These are phyloP conservation scores for Rhodamnia argentea DNA, from an alignment of 345 rosid genomes.

Conservation along the genomic window DNA sequence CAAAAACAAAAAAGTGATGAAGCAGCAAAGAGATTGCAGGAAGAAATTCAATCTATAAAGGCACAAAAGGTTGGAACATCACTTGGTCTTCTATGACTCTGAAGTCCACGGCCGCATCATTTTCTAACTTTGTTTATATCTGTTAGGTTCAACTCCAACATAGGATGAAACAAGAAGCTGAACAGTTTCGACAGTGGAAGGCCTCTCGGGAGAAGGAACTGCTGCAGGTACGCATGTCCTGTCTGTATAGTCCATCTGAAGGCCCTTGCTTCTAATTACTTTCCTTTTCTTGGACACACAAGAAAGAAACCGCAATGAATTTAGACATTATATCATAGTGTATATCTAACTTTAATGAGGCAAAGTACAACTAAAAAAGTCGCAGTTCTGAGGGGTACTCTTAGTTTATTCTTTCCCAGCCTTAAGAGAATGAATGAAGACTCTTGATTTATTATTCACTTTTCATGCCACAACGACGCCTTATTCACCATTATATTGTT, in stretches of 20 bases:
- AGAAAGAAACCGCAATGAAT: neutral
- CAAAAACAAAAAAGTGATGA: constrained; percentile 97
- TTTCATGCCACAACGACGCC: neutral
- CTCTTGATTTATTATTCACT: neutral
- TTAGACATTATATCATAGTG: neutral
- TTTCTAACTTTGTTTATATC: neutral
- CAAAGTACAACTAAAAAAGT: neutral
- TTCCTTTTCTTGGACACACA: neutral
- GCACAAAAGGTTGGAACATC: constrained; percentile 65
- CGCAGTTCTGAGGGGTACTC: neutral
- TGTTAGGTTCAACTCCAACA: constrained; percentile 91
- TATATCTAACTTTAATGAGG: neutral
- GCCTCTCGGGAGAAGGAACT: constrained; percentile 93
- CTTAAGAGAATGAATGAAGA: neutral
- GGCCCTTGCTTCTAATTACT: neutral
- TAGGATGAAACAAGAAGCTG: constrained; percentile 96
- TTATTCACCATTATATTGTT: neutral
- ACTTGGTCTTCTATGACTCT: neutral
- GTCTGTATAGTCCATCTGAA: neutral
- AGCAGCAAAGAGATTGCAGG: constrained; percentile 81
- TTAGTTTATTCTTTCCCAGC: neutral
- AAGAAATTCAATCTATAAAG: constrained; percentile 92
- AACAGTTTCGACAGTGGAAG: constrained; percentile 97
- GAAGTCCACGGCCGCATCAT: neutral
- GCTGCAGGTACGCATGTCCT: constrained; percentile 49